Base-by-base conservation (phyloP, 768 basidiomycete species). In the Leccinum arenicola region DNA sequence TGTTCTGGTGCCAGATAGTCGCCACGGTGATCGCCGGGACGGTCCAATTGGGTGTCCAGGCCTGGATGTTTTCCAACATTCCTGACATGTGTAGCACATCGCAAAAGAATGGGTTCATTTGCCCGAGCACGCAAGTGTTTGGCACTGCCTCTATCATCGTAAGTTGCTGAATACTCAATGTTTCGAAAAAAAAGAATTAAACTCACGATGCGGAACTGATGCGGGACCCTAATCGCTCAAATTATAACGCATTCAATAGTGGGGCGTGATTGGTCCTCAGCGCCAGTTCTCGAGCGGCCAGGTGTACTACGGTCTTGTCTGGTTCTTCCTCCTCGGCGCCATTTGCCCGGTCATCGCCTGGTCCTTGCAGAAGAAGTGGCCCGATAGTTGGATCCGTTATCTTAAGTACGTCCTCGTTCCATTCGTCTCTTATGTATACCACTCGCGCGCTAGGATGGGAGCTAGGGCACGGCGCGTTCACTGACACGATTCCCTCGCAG, bases 181-280 rank as follows among this genome's bases (percentile, higher is more conserved):
- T 19, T 43, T 43, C n/a, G n/a, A 19, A 35, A 43, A 38, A 38
- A 10, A 11, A 43, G 9, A 19, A 19, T 6, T 3, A 9, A 45
- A 77, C 50, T 53, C 50, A 57, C 53, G 53, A 50, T 19, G 19
- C 5, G 23, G 19, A 33, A 15, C 33, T 45, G 25, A 23, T 25
- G 36, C n/a, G 31, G 5, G 33, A 29, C n/a, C 21, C 17, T 6
- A 35, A 51, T 21, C 3, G 25, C 52, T 61, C 19, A 64, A 23
- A 14, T 35, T 38, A 9, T 8, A 4, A 9, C 8, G 0, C 29
- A 4, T 43, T 40, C 19, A 14, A 49, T 35, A 69, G 68, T 91
- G 85, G 86, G 88, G 92, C 66, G 88, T 91, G 55, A 90, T 93
- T 58, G 91, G 91, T 9, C 92, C 91, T 29, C 78, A 77, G n/a